Evolutionary conservation across 1,284 basidiomycete species (phyloP), one percentile per base, ranked within the genome.

Genomic region (Schizophyllum amplum): DNA sequence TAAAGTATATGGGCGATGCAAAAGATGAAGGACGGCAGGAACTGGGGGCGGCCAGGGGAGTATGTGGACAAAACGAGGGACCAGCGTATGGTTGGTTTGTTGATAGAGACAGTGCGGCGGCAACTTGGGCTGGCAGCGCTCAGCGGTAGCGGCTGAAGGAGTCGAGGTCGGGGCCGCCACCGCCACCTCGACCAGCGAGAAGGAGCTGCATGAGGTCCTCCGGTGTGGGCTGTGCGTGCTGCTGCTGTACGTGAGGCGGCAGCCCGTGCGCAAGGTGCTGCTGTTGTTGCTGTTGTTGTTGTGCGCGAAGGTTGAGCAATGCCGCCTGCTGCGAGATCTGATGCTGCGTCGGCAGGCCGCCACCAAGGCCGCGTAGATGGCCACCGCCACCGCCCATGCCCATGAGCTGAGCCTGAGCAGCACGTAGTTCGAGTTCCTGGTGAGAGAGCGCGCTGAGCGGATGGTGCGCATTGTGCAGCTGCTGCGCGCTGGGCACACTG

Each of bases 251-350:
- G 59, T 81, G 81, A 21, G 73, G 72, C 63, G 81, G 67, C 69
- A 81, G 72, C 56, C 86, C 85, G 11, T 80, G 80, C 53, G 76
- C 80, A 9, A 81, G 60, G 51, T 74, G 73, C 42, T 64, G 63
- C 59, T 74, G 76, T 58, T 75, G 75, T 57, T 74, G 76, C 60
- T 75, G 74, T 55, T 69, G 74, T 52, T 72, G 55, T 22, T 61
- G 61, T 13, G 24, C 48, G 24, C 71, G 69, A 55, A 70, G 53
- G 23, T 56, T 47, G 17, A 46, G 55, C n/a, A 51, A 49, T 3
- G 55, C 55, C n/a, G 51, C 25, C 15, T 22, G 24, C 20, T 24
- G 13, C 23, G 24, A 26, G 42, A 55, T 23, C 47, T 61, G 62
- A 24, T 50, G 48, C 48, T 50, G 48, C 4, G 20, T 11, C 20